These are phyloP conservation scores for Bryoerythrophyllum caledonicum DNA, from an alignment of 225 moss, liverwort and hornwort species.

Conservation along the genomic window DNA sequence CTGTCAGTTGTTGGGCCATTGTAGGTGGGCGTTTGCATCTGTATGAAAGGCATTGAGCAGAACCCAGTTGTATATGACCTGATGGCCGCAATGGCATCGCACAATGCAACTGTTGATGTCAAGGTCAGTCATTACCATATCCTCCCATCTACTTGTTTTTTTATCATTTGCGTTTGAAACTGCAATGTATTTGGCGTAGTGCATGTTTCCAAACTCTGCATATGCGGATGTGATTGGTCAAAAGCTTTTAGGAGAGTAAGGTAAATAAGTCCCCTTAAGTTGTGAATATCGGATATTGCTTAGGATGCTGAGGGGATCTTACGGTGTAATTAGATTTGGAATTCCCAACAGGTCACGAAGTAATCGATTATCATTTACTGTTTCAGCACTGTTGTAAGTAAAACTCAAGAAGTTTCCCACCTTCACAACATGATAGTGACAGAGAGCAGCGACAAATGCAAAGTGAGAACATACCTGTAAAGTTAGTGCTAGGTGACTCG, in stretches of 20 bases:
- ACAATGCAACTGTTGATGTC: slow-evolving; percentile 42
- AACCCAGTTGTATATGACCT: slow-evolving; percentile 95
- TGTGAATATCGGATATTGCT: not conserved
- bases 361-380: too few relatives aligned
- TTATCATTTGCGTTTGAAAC: not conserved
- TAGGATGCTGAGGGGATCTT: not conserved
- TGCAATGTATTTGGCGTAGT: not conserved
- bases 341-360: too few relatives aligned
- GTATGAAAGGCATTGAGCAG: slow-evolving; percentile 98
- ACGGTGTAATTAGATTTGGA: too few relatives aligned
- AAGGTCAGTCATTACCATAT: slow-evolving; percentile 41
- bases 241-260: not conserved
- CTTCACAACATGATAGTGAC: too few relatives aligned
- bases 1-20: slow-evolving; percentile 15
- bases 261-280: not conserved
- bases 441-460: too few relatives aligned
- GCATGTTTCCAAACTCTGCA: not conserved
- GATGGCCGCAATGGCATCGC: slow-evolving; percentile 97
- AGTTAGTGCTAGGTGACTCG: too few relatives aligned
- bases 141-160: not conserved
- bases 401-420: too few relatives aligned
- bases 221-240: not conserved
- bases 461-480: too few relatives aligned
- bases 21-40: slow-evolving; percentile 91
- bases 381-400: too few relatives aligned